phyloP scores from a whole-genome alignment of 805 yeast genomes.

The Candida nanaspora region DNA sequence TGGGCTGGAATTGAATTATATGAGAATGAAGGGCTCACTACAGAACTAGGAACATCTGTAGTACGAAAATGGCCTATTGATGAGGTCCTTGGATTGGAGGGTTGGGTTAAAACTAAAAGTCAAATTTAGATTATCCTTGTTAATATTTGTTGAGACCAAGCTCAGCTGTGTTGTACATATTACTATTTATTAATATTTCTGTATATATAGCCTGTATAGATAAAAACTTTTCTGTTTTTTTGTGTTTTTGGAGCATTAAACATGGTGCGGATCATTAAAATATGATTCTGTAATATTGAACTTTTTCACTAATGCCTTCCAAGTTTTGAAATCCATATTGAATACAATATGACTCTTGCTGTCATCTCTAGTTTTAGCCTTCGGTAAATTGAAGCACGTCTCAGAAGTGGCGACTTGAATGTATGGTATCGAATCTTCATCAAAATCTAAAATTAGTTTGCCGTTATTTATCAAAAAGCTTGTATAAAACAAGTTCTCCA shows the following conservation, averaged over 20 bases:
- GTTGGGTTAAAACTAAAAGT: conserved; percentile 35
- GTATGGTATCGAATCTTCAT: conserved; percentile 32
- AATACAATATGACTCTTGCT: conserved; percentile 61
- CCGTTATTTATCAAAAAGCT: conserved; percentile 79
- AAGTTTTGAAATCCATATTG: conserved; percentile 57
- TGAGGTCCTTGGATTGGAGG: conserved; percentile 40
- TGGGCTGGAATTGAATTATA: conserved; percentile 91
- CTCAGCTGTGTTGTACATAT: too few species aligned
- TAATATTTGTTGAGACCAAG: too few species aligned
- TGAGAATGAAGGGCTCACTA: conserved; percentile 42
- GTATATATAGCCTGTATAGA: not conserved
- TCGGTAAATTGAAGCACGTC: conserved; percentile 14
- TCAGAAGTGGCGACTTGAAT: conserved; percentile 19
- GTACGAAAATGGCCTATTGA: conserved; percentile 77
- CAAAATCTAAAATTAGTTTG: conserved; percentile 46
- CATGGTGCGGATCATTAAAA: conserved; percentile 5
- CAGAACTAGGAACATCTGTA: conserved; percentile 55
- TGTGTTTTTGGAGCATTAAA: not conserved
- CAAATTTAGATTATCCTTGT: too few species aligned
- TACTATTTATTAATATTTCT: too few species aligned
- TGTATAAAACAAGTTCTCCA: conserved; percentile 78
- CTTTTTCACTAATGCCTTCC: conserved; percentile 50
- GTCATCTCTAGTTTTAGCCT: conserved; percentile 15
- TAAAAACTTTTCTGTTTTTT: not conserved
- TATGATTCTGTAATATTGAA: conserved; percentile 51